Evolutionary conservation across 2,329 filamentous ascomycete species (phyloP).

Genomic region (Penicillium sp.): DNA sequence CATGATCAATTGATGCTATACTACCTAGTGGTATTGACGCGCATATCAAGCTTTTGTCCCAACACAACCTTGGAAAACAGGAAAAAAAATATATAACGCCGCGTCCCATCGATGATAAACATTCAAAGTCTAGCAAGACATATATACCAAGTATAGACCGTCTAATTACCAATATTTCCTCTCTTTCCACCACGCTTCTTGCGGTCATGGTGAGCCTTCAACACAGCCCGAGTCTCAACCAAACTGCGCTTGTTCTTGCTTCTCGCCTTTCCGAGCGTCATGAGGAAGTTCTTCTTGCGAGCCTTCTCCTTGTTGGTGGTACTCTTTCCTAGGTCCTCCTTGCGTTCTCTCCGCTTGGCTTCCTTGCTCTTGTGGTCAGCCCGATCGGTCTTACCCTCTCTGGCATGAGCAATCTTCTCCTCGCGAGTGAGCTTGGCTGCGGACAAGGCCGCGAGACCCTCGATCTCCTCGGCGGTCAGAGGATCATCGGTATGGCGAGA

Average conservation of each 20-base stretch:
- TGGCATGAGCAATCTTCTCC: slow-evolving; percentile 79
- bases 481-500: slow-evolving; percentile 78
- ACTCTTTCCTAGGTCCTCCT: slow-evolving; percentile 86
- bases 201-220: slow-evolving; percentile 79
- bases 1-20: not conserved
- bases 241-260: slow-evolving; percentile 93
- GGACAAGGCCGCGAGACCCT: slow-evolving; percentile 73
- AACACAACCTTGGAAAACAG: not conserved
- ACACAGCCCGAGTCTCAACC: slow-evolving; percentile 75
- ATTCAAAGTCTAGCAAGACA: not conserved
- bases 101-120: not conserved
- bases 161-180: slow-evolving; percentile 58
- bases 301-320: slow-evolving; percentile 97
- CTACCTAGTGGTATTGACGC: not conserved
- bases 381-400: slow-evolving; percentile 75
- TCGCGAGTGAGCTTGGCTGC: slow-evolving; percentile 81
- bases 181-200: slow-evolving; percentile 81
- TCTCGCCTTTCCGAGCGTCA: slow-evolving; percentile 96
- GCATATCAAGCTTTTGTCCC: not conserved
- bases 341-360: slow-evolving; percentile 81
- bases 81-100: not conserved
- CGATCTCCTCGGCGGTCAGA: slow-evolving; percentile 87
- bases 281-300: slow-evolving; percentile 96
- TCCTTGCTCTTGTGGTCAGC: slow-evolving; percentile 82
- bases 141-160: not conserved